phyloP scores from a whole-genome alignment of 1,139 yeast genomes.

The Hanseniaspora uvarum region DNA sequence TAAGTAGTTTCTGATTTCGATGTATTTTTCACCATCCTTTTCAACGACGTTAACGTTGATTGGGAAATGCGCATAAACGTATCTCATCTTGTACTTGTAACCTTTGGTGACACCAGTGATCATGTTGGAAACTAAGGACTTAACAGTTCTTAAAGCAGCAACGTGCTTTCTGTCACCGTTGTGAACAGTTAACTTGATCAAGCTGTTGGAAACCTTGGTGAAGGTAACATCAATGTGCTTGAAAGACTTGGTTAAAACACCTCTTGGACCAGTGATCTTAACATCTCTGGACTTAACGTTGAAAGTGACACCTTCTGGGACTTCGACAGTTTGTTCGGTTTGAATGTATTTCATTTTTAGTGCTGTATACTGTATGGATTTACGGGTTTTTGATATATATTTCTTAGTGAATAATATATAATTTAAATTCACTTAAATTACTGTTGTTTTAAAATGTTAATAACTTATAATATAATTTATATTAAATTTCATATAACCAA shows the following conservation, averaged over 20 bases:
- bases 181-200: slow-evolving; percentile 85
- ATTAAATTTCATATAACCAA: too few species aligned
- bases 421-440: too few species aligned
- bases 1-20: slow-evolving; percentile 98
- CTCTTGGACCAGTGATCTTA: slow-evolving; percentile 97
- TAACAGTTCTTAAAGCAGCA: slow-evolving; percentile 86
- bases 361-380: neutral
- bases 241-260: slow-evolving; percentile 81
- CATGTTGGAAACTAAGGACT: slow-evolving; percentile 50
- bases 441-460: too few species aligned
- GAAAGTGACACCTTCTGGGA: slow-evolving; percentile 93
- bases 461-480: too few species aligned
- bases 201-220: slow-evolving; percentile 57
- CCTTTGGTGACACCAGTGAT: slow-evolving; percentile 98
- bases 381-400: slow-evolving; percentile 1
- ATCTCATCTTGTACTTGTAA: slow-evolving; percentile 99
- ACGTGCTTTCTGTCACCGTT: slow-evolving; percentile 99
- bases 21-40: slow-evolving; percentile 60
- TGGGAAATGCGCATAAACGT: slow-evolving; percentile 99
- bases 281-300: slow-evolving; percentile 84
- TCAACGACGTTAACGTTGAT: slow-evolving; percentile 87
- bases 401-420: too few species aligned
- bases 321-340: slow-evolving; percentile 80
- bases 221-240: slow-evolving; percentile 94
- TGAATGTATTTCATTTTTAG: slow-evolving; percentile 80